Evolutionary conservation across 257 asterid species (phyloP).

Genomic region (Anisodus tanguticus): DNA sequence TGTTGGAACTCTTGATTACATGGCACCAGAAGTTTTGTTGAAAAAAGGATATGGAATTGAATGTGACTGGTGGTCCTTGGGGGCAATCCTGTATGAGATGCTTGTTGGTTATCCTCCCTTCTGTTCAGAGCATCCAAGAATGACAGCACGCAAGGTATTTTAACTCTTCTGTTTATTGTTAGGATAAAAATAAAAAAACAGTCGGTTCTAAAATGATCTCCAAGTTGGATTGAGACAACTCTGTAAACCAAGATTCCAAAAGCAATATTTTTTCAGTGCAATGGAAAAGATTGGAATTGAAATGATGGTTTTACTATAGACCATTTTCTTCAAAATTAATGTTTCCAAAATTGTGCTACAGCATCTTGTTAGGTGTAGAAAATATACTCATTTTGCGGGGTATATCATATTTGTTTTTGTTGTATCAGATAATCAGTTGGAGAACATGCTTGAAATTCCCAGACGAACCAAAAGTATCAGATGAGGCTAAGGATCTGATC

Average conservation of each 20-base stretch:
- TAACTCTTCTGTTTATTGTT: slow-evolving; percentile 24
- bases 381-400: background rate
- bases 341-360: background rate
- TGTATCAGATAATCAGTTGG: slow-evolving; percentile 86
- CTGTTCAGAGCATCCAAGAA: slow-evolving; percentile 97
- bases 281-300: background rate
- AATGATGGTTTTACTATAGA: background rate
- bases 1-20: slow-evolving; percentile 95
- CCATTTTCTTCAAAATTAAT: background rate
- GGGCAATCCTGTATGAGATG: slow-evolving; percentile 95
- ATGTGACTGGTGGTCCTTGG: slow-evolving; percentile 99
- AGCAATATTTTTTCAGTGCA: background rate
- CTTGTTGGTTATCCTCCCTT: slow-evolving; percentile 95
- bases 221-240: background rate
- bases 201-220: background rate
- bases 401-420: background rate
- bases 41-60: slow-evolving; percentile 98
- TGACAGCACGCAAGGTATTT: slow-evolving; percentile 95
- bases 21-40: slow-evolving; percentile 96
- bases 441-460: slow-evolving; percentile 90
- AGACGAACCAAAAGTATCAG: slow-evolving; percentile 86
- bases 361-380: background rate
- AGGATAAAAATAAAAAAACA: background rate
- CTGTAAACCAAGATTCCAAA: slow-evolving; percentile 4
- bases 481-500: slow-evolving; percentile 89